phyloP scores from a whole-genome alignment of 2,329 filamentous ascomycete species.

The Penicillium sp. region DNA sequence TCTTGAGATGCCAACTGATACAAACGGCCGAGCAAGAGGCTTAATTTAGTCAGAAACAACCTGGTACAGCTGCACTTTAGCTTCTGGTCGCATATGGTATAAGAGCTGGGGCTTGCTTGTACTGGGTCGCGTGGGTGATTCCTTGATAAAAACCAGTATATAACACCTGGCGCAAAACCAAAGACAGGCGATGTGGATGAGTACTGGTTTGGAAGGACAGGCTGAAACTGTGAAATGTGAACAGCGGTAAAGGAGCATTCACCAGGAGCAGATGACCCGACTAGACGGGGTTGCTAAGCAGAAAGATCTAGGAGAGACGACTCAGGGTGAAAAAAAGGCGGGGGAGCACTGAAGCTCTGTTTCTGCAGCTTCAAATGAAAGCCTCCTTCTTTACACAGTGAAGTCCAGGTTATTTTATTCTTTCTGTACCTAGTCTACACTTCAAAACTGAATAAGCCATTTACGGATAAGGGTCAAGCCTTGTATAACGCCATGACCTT shows the following conservation, averaged over 20 bases:
- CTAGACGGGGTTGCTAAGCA: background rate
- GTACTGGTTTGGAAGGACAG: background rate
- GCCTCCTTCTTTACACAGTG: background rate
- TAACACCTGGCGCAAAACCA: conserved; percentile 1
- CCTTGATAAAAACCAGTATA: conserved; percentile 11
- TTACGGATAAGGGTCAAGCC: background rate
- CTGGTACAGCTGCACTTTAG: conserved; percentile 7
- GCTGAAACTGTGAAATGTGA: conserved; percentile 9
- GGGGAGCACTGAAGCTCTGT: conserved; percentile 14
- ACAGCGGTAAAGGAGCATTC: conserved; percentile 9
- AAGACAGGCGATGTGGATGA: conserved; percentile 2
- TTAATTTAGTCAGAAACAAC: conserved; percentile 13
- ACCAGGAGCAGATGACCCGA: background rate
- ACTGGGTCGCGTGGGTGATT: conserved; percentile 19
- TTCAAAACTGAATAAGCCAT: background rate
- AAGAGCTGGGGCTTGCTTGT: background rate
- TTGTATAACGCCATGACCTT: background rate
- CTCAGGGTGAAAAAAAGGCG: conserved; percentile 12
- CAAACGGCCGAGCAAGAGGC: conserved; percentile 3
- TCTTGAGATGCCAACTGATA: background rate
- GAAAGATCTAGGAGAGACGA: background rate
- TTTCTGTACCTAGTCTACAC: background rate
- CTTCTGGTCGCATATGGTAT: conserved; percentile 1
- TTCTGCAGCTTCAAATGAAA: conserved; percentile 1
- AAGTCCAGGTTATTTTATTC: background rate